Percentiles rank a stretch among this genome's conserved stretches.
Evolutionary conservation across 1,284 basidiomycete genomes (phyloP).

Genomic region (Sporisorium scitamineum): DNA sequence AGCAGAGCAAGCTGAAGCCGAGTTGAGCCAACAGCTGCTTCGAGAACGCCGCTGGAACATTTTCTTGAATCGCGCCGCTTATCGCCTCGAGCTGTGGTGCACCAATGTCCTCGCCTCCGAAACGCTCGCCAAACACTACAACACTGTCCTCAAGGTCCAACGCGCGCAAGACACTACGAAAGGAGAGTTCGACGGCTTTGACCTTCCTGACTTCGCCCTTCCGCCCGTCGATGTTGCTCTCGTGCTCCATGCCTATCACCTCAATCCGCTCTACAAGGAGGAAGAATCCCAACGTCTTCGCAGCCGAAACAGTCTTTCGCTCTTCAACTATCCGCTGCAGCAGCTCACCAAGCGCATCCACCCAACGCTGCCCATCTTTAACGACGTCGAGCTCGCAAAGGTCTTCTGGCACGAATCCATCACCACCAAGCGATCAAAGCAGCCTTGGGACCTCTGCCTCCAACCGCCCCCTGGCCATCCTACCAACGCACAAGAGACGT

Average conservation of each 20-base stretch:
- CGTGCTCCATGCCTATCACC: conserved; percentile 54
- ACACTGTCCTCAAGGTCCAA: neutral
- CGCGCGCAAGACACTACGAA: conserved; percentile 1
- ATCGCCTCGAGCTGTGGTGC: conserved; percentile 55
- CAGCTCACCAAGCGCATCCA: conserved; percentile 35
- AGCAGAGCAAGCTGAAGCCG: conserved; percentile 22
- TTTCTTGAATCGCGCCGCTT: conserved; percentile 51
- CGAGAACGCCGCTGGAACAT: conserved; percentile 46
- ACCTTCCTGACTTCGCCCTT: conserved; percentile 38
- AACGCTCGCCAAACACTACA: conserved; percentile 9
- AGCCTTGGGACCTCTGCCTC: conserved; percentile 41
- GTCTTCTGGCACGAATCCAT: conserved; percentile 18
- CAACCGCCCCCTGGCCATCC: conserved; percentile 41
- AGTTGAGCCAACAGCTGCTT: conserved; percentile 27
- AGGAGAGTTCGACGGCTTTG: neutral
- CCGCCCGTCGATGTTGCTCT: conserved; percentile 59
- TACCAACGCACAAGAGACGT: conserved; percentile 33
- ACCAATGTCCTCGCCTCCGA: conserved; percentile 32
- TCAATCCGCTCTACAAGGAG: conserved; percentile 41
- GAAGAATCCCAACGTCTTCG: conserved; percentile 40
- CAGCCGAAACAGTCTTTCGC: conserved; percentile 13
- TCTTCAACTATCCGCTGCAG: conserved; percentile 37
- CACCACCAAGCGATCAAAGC: conserved; percentile 27
- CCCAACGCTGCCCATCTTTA: conserved; percentile 38
- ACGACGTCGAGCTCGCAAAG: conserved; percentile 27